Base-by-base conservation (phyloP, 208 protist genomes). In the Strigomonas culicis region DNA sequence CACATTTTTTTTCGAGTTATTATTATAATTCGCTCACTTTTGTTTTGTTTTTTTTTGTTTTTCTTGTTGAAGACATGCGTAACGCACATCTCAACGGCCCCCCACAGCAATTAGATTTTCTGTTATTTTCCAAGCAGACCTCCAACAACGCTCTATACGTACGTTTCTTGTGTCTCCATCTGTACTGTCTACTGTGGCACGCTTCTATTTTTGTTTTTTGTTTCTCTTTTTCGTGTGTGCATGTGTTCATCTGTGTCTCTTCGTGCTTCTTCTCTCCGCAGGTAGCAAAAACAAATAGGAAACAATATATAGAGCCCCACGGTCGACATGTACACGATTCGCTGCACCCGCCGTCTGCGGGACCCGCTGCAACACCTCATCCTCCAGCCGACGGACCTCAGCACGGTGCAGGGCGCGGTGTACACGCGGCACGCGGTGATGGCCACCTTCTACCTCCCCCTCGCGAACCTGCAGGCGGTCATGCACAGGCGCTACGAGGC, bases 401-500 rank as follows among this genome's bases (percentile, higher is more conserved):
- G 92, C 53, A 84, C 90, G 52, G 74, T 92, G 7, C 66, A 67
- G 27, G 88, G 77, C 3, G 76, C 77, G 0, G 86, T 94, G 27
- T 67, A 72, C 55, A 92, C 84, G n/a, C 73, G 43, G 0, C 82
- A 94, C 28, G 81, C 70, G 19, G 77, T 80, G n/a, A 87, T 94
- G 63, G 75, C 88, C 46, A 90, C 88, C 4, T 92, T 81, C 74
- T 92, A 88, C 44, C 61, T 92, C 25, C 88, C 88, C 1, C 56
- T 92, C 58, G 68, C 69, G 59, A 86, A 86, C 51, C 66, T 90
- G 1, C 88, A 94, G 63, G 60, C 72, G 53, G 63, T 70, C 10
- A 70, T 94, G 44, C 88, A 94, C 66, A 58, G 70, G 34, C 84
- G 88, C 28, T 94, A 92, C 68, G 84, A 92, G 57, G 88, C 84